A percentile compares a stretch with the other conserved stretches of the same genome.
phyloP scores from a whole-genome alignment of 2,329 filamentous ascomycete genomes.

The Clonostachys chloroleuca region DNA sequence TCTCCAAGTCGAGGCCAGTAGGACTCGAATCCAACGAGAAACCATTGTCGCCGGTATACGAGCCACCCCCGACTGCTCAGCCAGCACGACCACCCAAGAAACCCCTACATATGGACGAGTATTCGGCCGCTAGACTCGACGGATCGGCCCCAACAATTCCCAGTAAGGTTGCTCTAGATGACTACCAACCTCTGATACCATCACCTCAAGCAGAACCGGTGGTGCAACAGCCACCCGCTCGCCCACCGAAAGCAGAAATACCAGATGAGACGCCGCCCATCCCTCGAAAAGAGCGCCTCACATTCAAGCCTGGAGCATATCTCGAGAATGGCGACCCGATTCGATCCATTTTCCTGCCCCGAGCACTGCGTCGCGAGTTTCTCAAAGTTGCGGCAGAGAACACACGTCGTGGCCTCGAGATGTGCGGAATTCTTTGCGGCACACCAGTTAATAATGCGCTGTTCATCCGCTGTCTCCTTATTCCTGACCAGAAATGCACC shows the following conservation, averaged over 20 bases:
- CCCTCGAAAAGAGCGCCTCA: slow-evolving; percentile 56
- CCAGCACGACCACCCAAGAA: slow-evolving; percentile 26
- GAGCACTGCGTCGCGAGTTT: slow-evolving; percentile 69
- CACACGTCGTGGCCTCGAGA: slow-evolving; percentile 80
- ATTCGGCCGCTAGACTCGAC: slow-evolving; percentile 6
- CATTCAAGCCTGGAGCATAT: slow-evolving; percentile 71
- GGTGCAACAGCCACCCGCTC: slow-evolving; percentile 8
- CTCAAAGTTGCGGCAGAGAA: slow-evolving; percentile 71
- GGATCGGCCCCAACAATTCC: slow-evolving; percentile 15
- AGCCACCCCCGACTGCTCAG: slow-evolving; percentile 11
- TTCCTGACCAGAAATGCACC: slow-evolving; percentile 86
- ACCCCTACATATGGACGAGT: slow-evolving; percentile 3
- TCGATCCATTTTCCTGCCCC: slow-evolving; percentile 82
- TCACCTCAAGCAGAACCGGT: neutral
- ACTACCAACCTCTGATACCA: slow-evolving; percentile 8
- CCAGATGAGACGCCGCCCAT: slow-evolving; percentile 11
- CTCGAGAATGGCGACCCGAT: slow-evolving; percentile 86
- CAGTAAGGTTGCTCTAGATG: slow-evolving; percentile 16
- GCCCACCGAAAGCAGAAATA: slow-evolving; percentile 19
- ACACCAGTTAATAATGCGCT: slow-evolving; percentile 89
- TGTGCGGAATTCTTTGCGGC: slow-evolving; percentile 90
- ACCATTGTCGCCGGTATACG: slow-evolving; percentile 6
- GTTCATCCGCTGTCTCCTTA: slow-evolving; percentile 83
- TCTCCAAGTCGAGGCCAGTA: slow-evolving; percentile 45
- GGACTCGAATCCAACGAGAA: slow-evolving; percentile 27